phyloP scores from a whole-genome alignment of 257 asterid species.

The Fraxinus pennsylvanica region DNA sequence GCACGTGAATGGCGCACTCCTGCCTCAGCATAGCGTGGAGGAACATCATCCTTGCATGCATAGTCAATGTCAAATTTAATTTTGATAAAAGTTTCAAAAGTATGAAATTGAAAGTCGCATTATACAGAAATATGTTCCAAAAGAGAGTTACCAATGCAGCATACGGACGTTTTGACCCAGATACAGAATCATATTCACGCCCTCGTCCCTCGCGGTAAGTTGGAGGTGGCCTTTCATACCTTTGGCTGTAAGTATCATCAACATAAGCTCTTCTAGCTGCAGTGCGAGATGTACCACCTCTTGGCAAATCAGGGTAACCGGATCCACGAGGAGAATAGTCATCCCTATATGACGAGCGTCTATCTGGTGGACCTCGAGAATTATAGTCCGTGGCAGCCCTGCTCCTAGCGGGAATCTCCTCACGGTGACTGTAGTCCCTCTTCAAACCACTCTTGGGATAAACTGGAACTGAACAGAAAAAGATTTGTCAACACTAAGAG shows the following conservation, averaged over 20 bases:
- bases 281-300: constrained; percentile 70
- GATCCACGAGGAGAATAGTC: constrained; percentile 82
- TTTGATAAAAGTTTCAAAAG: not conserved
- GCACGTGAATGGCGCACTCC: constrained; percentile 89
- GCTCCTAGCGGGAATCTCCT: constrained; percentile 76
- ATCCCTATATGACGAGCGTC: constrained; percentile 69
- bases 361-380: constrained; percentile 59
- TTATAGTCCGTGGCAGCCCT: constrained; percentile 66
- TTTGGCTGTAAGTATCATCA: constrained; percentile 78
- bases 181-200: constrained; percentile 68
- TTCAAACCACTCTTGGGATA: constrained; percentile 72
- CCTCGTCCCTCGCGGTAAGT: constrained; percentile 71
- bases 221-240: constrained; percentile 87
- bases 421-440: constrained; percentile 77
- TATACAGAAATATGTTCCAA: constrained; percentile 14
- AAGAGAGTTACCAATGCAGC: constrained; percentile 56
- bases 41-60: constrained; percentile 65
- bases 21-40: constrained; percentile 78
- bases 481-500: constrained; percentile 7
- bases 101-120: not conserved
- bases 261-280: constrained; percentile 73
- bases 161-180: constrained; percentile 94
- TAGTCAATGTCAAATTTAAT: constrained; percentile 19
- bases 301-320: constrained; percentile 69
- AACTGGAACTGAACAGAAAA: constrained; percentile 50